Evolutionary conservation across 176 grass and related monocot species (phyloP).

Genomic region (Eragrostis nindensis): DNA sequence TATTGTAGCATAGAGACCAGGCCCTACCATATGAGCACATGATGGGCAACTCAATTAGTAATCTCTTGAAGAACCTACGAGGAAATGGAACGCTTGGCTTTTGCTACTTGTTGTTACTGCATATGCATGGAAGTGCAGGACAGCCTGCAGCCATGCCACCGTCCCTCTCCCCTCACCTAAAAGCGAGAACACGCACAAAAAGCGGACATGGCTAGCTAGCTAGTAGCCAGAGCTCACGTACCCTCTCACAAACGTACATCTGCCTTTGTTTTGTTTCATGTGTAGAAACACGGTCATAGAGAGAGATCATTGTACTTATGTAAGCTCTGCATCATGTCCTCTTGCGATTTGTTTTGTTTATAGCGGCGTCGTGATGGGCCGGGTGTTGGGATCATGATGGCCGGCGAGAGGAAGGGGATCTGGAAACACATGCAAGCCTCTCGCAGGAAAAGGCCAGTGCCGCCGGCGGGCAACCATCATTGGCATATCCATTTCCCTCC

Average conservation of each 20-base stretch:
- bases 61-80: slow-evolving; percentile 42
- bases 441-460: slow-evolving; percentile 6
- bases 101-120: slow-evolving; percentile 12
- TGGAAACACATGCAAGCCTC: slow-evolving; percentile 59
- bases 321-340: neutral
- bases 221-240: neutral
- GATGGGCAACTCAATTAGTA: slow-evolving; percentile 32
- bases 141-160: slow-evolving; percentile 1
- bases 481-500: slow-evolving; percentile 16
- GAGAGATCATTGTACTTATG: neutral
- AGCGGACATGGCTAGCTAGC: slow-evolving; percentile 21
- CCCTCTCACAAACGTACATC: neutral
- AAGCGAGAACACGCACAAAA: slow-evolving; percentile 40
- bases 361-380: slow-evolving; percentile 23
- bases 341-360: slow-evolving; percentile 38
- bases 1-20: neutral
- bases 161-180: neutral
- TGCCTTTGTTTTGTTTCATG: slow-evolving; percentile 39
- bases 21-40: slow-evolving; percentile 43
- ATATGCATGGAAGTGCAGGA: neutral
- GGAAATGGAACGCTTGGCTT: slow-evolving; percentile 54
- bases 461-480: slow-evolving; percentile 54
- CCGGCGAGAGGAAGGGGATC: slow-evolving; percentile 38
- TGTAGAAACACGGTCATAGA: neutral
- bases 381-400: slow-evolving; percentile 48